Evolutionary conservation across 345 rosid genomes (phyloP).

Genomic region (Cardamine occulta): DNA sequence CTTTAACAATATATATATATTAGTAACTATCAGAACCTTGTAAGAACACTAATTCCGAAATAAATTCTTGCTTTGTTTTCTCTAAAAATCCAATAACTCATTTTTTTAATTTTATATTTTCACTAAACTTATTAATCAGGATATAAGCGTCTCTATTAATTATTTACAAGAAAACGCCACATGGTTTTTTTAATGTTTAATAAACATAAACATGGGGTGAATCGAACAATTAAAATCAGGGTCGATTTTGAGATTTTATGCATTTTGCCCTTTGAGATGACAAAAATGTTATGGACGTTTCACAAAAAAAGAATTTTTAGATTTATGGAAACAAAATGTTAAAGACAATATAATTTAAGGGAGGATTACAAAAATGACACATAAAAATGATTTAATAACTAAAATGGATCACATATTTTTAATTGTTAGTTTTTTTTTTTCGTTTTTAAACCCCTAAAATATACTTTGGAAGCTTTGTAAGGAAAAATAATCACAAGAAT

Average conservation of each 20-base stretch:
- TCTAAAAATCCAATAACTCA: not conserved
- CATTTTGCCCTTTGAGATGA: conserved; percentile 32
- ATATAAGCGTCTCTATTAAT: not conserved
- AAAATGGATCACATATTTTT: too few species aligned
- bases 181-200: not conserved
- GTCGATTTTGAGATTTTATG: conserved; percentile 20
- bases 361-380: too few species aligned
- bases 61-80: not conserved
- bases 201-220: conserved; percentile 14
- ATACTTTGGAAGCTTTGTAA: too few species aligned
- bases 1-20: too few species aligned
- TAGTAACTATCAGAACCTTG: conserved; percentile 14
- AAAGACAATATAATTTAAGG: not conserved
- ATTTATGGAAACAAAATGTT: conserved; percentile 3
- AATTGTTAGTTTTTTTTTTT: too few species aligned
- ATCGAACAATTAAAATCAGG: not conserved
- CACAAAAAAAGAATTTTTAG: not conserved
- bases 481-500: too few species aligned
- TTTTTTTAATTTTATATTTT: not conserved
- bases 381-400: too few species aligned
- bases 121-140: conserved; percentile 10
- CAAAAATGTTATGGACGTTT: conserved; percentile 37
- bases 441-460: too few species aligned
- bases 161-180: not conserved
- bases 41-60: not conserved